Evolutionary conservation across 805 yeast species (phyloP).

Genomic region (Brettanomyces naardenensis): DNA sequence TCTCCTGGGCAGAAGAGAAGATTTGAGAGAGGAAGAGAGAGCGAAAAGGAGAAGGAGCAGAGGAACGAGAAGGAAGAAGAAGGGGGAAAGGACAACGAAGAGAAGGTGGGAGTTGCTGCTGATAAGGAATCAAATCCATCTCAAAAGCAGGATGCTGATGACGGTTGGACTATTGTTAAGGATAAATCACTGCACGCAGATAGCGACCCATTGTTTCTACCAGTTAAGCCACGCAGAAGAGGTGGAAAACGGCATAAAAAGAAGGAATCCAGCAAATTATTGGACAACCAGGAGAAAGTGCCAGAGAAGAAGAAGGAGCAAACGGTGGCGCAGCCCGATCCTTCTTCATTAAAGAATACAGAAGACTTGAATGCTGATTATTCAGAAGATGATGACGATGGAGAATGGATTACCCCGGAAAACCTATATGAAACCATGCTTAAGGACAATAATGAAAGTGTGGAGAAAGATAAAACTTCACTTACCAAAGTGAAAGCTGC

Average conservation of each 20-base stretch:
- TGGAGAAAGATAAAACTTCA: conserved; percentile 19
- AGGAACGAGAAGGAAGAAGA: conserved; percentile 5
- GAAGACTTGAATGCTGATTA: conserved; percentile 30
- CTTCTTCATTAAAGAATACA: neutral
- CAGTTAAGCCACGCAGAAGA: conserved; percentile 44
- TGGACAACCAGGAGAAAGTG: conserved; percentile 4
- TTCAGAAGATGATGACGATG: conserved; percentile 70
- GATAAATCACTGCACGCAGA: no score
- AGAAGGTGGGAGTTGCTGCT: neutral
- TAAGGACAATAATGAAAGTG: conserved; percentile 56
- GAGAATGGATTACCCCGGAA: conserved; percentile 89
- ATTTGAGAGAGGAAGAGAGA: conserved; percentile 8
- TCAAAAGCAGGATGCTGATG: no score
- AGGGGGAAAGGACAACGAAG: neutral
- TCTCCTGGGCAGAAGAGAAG: conserved; percentile 57
- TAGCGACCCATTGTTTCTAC: no score
- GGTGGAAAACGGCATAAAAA: conserved; percentile 61
- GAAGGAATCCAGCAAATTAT: conserved; percentile 23
- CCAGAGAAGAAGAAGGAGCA: conserved; percentile 1
- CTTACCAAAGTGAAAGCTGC: conserved; percentile 56
- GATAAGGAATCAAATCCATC: conserved; percentile 4
- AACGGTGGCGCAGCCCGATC: conserved; percentile 1
- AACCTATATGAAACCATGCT: conserved; percentile 64
- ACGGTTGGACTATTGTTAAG: conserved; percentile 5
- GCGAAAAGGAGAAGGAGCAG: neutral